Conservation (phyloP, 495 filamentous ascomycete genomes). For the Xylaria longipes region DNA sequence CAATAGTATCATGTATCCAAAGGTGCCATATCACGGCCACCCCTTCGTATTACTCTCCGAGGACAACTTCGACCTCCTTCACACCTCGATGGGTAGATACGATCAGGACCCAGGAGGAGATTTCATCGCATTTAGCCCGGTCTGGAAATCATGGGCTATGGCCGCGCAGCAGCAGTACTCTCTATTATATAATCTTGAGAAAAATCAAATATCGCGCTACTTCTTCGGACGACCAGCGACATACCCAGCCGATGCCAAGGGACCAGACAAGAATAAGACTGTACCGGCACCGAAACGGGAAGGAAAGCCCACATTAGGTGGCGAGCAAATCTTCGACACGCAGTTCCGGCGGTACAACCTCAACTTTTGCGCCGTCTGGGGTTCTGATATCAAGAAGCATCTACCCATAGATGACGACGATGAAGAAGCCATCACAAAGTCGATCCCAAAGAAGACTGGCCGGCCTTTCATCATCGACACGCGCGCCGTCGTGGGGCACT, state of each 20-base stretch:
- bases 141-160: slow-evolving; percentile 55
- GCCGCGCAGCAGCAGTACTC: slow-evolving; percentile 63
- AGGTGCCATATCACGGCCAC: slow-evolving; percentile 45
- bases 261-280: slow-evolving; percentile 29
- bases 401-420: slow-evolving; percentile 43
- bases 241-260: slow-evolving; percentile 31
- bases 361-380: slow-evolving; percentile 58
- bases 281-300: slow-evolving; percentile 25
- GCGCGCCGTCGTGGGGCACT: slow-evolving; percentile 59
- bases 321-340: slow-evolving; percentile 54
- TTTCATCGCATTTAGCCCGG: slow-evolving; percentile 41
- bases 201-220: slow-evolving; percentile 53
- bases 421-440: slow-evolving; percentile 39
- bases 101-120: slow-evolving; percentile 36
- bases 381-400: slow-evolving; percentile 47
- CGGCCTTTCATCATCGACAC: slow-evolving; percentile 58
- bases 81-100: slow-evolving; percentile 50
- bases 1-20: slow-evolving; percentile 35
- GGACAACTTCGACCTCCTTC: slow-evolving; percentile 45
- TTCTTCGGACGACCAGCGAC: slow-evolving; percentile 49
- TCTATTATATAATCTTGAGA: slow-evolving; percentile 59
- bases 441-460: slow-evolving; percentile 35
- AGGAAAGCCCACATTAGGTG: slow-evolving; percentile 22
- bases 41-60: slow-evolving; percentile 54
- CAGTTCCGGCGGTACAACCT: slow-evolving; percentile 51